These are phyloP conservation scores for Saccharomyces hybrid DNA, from an alignment of 1,139 yeast genomes.

Conservation along the genomic window DNA sequence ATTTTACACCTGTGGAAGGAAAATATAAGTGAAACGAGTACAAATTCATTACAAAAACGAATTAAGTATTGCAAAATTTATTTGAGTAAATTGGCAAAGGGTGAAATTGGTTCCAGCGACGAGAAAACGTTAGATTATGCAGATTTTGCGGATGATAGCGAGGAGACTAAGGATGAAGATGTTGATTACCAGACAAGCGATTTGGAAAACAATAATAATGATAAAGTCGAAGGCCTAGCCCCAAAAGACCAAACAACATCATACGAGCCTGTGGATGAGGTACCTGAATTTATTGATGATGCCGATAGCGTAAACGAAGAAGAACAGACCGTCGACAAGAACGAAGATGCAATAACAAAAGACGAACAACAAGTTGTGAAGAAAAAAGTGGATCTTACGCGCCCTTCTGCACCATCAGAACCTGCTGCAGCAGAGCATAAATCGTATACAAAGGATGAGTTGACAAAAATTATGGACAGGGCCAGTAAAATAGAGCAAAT, in stretches of 20 bases:
- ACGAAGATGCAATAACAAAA: not conserved
- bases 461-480: slow-evolving; percentile 23
- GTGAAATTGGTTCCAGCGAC: slow-evolving; percentile 13
- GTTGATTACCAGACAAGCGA: not conserved
- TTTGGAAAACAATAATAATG: slow-evolving; percentile 6
- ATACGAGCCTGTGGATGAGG: not conserved
- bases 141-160: slow-evolving; percentile 7
- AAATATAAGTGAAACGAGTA: slow-evolving; percentile 5
- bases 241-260: not conserved
- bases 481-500: slow-evolving; percentile 37
- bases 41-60: slow-evolving; percentile 16
- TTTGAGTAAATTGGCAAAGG: slow-evolving; percentile 21
- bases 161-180: slow-evolving; percentile 5
- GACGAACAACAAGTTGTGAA: not conserved
- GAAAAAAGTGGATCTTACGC: not conserved
- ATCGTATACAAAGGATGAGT: slow-evolving; percentile 11
- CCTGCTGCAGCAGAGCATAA: slow-evolving; percentile 3
- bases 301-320: not conserved
- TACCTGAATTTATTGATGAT: not conserved
- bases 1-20: slow-evolving; percentile 24
- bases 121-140: slow-evolving; percentile 6
- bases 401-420: not conserved
- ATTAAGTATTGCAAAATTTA: slow-evolving; percentile 27
- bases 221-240: slow-evolving; percentile 3
- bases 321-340: not conserved